phyloP scores from a whole-genome alignment of 345 rosid genomes.

The Salix viminalis region DNA sequence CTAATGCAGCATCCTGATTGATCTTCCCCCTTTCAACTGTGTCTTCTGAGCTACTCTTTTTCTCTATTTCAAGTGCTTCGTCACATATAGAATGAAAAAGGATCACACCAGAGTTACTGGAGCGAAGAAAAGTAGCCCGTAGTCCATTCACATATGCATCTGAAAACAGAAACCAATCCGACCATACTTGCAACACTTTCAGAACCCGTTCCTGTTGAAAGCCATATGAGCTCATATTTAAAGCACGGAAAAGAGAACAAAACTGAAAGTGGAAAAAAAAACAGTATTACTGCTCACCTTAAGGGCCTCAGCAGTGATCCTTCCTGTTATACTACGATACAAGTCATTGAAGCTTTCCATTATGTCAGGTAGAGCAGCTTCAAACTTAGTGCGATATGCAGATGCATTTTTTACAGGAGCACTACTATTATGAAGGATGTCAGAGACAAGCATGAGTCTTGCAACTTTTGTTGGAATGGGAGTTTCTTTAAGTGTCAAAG shows the following conservation, averaged over 20 bases:
- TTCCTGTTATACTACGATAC: constrained; percentile 89
- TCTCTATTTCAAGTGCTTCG: constrained; percentile 82
- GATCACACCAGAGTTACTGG: constrained; percentile 79
- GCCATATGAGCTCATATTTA: constrained; percentile 11
- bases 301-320: constrained; percentile 97
- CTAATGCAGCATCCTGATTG: constrained; percentile 86
- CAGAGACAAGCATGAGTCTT: constrained; percentile 79
- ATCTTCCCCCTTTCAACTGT: constrained; percentile 39
- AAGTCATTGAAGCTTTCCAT: constrained; percentile 99
- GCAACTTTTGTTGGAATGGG: constrained; percentile 97
- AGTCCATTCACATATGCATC: constrained; percentile 96
- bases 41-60: constrained; percentile 46
- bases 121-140: constrained; percentile 89
- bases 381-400: constrained; percentile 97
- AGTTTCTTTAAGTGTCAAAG: constrained; percentile 91
- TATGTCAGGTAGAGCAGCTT: constrained; percentile 82
- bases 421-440: constrained; percentile 92
- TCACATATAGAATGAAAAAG: constrained; percentile 83
- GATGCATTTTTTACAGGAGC: constrained; percentile 99
- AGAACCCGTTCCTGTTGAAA: constrained; percentile 79
- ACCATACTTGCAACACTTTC: constrained; percentile 98
- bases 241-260: constrained; percentile 3
- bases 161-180: constrained; percentile 98
- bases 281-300: constrained; percentile 47
- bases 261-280: neutral